Evolutionary conservation across 192 early-diverging fungal genomes (phyloP).

Genomic region (Linderina pennispora): DNA sequence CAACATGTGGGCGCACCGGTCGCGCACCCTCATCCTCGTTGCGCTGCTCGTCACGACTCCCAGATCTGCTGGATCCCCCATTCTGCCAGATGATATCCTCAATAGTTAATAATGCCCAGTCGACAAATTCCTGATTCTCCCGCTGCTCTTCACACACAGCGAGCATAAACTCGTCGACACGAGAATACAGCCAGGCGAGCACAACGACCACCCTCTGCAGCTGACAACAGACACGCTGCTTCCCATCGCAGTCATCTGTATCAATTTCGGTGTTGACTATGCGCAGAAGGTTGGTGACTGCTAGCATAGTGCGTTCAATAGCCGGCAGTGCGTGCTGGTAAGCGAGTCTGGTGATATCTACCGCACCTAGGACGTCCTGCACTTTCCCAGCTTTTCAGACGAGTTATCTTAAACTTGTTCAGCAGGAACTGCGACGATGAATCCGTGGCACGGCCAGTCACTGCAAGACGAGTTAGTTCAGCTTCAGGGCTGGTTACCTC

Average conservation of each 20-base stretch:
- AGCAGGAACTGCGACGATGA: slow-evolving; percentile 42
- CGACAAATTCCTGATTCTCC: slow-evolving; percentile 35
- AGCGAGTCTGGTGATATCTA: slow-evolving; percentile 14
- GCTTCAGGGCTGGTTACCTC: slow-evolving; percentile 32
- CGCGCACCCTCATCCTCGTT: slow-evolving; percentile 24
- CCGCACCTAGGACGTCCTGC: slow-evolving; percentile 28
- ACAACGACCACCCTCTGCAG: slow-evolving; percentile 12
- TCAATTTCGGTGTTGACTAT: no score
- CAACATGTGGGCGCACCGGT: slow-evolving; percentile 23
- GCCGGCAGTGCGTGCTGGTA: slow-evolving; percentile 32
- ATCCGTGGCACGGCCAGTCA: slow-evolving; percentile 32
- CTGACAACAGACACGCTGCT: slow-evolving; percentile 2
- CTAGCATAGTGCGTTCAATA: slow-evolving; percentile 21
- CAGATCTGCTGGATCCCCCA: slow-evolving; percentile 20
- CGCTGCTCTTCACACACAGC: slow-evolving; percentile 22
- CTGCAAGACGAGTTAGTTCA: slow-evolving; percentile 23
- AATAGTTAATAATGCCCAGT: slow-evolving; percentile 31
- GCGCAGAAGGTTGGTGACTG: slow-evolving; percentile 9
- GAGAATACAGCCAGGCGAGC: slow-evolving; percentile 25
- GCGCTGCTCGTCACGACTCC: slow-evolving; percentile 6
- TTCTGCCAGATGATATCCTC: slow-evolving; percentile 41
- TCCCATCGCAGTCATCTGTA: neutral
- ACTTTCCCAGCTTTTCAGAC: slow-evolving; percentile 31
- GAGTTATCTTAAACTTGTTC: slow-evolving; percentile 20
- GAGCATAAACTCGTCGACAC: slow-evolving; percentile 17